phyloP scores from a whole-genome alignment of 2,329 filamentous ascomycete species.

The Aquanectria penicillioides region DNA sequence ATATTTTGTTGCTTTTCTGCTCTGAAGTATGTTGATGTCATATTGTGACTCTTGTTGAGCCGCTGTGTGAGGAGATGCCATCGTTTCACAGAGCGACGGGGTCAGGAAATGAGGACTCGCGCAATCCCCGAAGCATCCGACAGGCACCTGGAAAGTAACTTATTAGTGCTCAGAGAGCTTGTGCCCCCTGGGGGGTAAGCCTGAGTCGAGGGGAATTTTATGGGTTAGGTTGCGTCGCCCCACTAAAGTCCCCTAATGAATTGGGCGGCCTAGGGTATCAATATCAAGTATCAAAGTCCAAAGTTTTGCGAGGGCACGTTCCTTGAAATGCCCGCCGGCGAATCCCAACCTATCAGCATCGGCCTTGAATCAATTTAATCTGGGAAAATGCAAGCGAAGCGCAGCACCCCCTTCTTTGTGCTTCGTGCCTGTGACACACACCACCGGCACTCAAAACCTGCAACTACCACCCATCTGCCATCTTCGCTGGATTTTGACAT shows the following conservation, averaged over 20 bases:
- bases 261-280: background rate
- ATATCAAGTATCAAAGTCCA: background rate
- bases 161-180: no score
- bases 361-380: conserved; percentile 11
- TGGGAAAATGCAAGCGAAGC: conserved; percentile 1
- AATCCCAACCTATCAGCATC: conserved; percentile 5
- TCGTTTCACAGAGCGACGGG: no score
- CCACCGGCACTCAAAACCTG: background rate
- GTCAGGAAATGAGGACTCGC: no score
- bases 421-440: no score
- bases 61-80: no score
- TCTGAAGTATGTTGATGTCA: no score
- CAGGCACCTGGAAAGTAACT: no score
- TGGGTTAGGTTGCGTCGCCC: background rate
- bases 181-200: no score
- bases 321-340: no score
- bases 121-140: no score
- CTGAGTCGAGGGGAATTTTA: background rate
- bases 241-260: background rate
- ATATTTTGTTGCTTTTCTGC: conserved; percentile 21
- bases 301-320: background rate
- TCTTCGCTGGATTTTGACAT: background rate
- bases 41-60: no score
- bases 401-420: conserved; percentile 13
- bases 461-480: background rate